These are phyloP conservation scores for Verticillium zaregamsianum DNA, from an alignment of 2,329 filamentous ascomycete species.

Conservation along the genomic window DNA sequence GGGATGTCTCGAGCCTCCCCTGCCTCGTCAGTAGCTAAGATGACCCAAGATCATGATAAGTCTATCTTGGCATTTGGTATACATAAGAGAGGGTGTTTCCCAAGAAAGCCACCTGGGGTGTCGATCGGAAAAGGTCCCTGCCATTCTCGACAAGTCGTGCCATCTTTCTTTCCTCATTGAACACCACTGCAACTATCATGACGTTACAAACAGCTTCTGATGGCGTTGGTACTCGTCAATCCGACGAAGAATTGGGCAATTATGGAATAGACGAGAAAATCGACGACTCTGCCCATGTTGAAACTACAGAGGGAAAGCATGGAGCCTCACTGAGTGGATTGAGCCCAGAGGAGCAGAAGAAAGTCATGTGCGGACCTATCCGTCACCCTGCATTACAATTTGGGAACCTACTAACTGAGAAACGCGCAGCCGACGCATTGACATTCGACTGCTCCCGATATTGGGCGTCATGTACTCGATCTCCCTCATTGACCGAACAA, in stretches of 20 bases:
- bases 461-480: constrained; percentile 18
- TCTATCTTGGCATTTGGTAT: not conserved
- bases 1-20: not conserved
- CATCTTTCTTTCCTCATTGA: not conserved
- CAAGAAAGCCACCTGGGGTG: not conserved
- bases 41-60: not conserved
- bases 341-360: constrained; percentile 6
- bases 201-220: not conserved
- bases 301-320: not conserved
- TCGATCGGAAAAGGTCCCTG: not conserved
- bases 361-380: constrained; percentile 1
- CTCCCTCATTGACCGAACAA: constrained; percentile 14
- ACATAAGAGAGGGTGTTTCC: not conserved
- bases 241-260: constrained; percentile 5
- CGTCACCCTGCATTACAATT: not conserved
- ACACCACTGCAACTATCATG: not conserved
- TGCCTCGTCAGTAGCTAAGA: not conserved
- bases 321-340: not conserved
- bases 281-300: constrained; percentile 1
- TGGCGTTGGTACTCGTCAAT: not conserved
- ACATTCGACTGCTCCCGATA: constrained; percentile 32
- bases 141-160: not conserved
- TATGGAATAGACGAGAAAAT: constrained; percentile 4
- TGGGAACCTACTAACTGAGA: not conserved
- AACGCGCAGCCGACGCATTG: constrained; percentile 16